These are phyloP conservation scores for Eucalyptus cloeziana DNA, from an alignment of 345 rosid genomes.

Conservation along the genomic window DNA sequence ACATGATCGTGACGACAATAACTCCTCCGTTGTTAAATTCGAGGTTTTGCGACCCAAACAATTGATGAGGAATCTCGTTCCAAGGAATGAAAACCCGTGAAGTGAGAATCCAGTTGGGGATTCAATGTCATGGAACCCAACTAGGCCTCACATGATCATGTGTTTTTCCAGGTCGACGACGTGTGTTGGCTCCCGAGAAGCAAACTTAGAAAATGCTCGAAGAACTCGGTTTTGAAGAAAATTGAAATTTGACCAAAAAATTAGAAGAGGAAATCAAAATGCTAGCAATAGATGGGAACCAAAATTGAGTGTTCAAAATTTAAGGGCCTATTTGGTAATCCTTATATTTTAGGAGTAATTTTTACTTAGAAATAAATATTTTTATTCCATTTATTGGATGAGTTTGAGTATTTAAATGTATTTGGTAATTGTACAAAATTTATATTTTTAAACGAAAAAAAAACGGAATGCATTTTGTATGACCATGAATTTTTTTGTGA, in stretches of 20 bases:
- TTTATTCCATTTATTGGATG: fast-evolving
- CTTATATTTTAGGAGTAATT: fast-evolving
- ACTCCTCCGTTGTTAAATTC: background rate
- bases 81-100: background rate
- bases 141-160: background rate
- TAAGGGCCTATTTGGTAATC: fast-evolving
- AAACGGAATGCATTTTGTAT: too few species aligned
- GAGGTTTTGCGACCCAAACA: background rate
- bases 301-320: background rate
- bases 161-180: background rate
- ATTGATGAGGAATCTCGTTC: background rate
- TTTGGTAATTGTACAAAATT: fast-evolving
- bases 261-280: background rate
- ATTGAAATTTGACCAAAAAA: background rate
- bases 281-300: background rate
- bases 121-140: background rate
- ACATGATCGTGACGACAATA: background rate
- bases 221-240: background rate
- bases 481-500: too few species aligned
- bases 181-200: background rate
- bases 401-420: too few species aligned
- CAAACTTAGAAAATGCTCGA: background rate
- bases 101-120: background rate
- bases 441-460: too few species aligned
- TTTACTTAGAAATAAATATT: fast-evolving